Percentiles rank a stretch among this genome's conserved stretches.
phyloP scores from a whole-genome alignment of 2,329 filamentous ascomycete species.

The Chaetothyriales sp. region DNA sequence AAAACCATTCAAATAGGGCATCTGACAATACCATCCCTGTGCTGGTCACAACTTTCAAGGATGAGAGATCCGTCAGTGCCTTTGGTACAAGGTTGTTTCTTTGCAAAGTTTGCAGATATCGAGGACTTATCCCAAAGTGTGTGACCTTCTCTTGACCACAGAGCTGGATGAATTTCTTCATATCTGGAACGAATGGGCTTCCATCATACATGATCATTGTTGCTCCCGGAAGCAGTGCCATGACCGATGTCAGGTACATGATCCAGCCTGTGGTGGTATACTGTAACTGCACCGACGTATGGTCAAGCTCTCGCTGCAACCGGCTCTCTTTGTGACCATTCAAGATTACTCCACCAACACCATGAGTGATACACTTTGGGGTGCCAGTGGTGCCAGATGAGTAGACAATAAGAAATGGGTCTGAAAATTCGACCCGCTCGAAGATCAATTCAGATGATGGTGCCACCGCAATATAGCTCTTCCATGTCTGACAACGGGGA shows the following conservation, averaged over 20 bases:
- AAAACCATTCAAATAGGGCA: slow-evolving; percentile 65
- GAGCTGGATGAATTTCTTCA: slow-evolving; percentile 47
- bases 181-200: slow-evolving; percentile 59
- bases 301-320: slow-evolving; percentile 35
- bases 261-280: slow-evolving; percentile 71
- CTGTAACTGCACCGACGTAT: slow-evolving; percentile 36
- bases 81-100: slow-evolving; percentile 48
- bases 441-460: slow-evolving; percentile 21
- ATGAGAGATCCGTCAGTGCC: slow-evolving; percentile 46
- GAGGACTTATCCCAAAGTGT: slow-evolving; percentile 58
- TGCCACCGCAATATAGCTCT: slow-evolving; percentile 24
- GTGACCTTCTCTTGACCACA: slow-evolving; percentile 51
- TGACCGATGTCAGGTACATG: slow-evolving; percentile 54
- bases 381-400: slow-evolving; percentile 67
- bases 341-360: slow-evolving; percentile 28
- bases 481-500: slow-evolving; percentile 28
- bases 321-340: slow-evolving; percentile 43
- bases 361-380: slow-evolving; percentile 77
- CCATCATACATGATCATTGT: slow-evolving; percentile 65
- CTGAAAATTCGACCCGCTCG: slow-evolving; percentile 44
- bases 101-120: slow-evolving; percentile 60
- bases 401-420: slow-evolving; percentile 65
- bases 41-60: slow-evolving; percentile 46
- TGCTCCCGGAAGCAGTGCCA: slow-evolving; percentile 44
- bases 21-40: slow-evolving; percentile 75